phyloP scores from a whole-genome alignment of 129 eudicot species.

The Arctium lappa region DNA sequence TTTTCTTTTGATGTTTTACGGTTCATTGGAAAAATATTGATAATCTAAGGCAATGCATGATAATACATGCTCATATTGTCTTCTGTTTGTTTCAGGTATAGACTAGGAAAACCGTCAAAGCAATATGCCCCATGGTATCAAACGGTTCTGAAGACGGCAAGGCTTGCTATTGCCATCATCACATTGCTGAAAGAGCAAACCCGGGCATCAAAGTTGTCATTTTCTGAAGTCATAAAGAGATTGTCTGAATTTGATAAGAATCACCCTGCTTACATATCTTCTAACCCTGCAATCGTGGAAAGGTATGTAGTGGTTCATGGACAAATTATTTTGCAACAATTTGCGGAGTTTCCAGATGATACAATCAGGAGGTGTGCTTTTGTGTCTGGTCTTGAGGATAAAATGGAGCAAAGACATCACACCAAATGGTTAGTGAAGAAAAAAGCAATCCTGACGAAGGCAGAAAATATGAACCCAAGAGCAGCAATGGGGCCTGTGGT shows the following conservation, averaged over 20 bases:
- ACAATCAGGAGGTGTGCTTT: slow-evolving; percentile 71
- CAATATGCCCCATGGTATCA: slow-evolving; percentile 95
- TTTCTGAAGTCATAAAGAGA: slow-evolving; percentile 70
- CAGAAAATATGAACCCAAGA: slow-evolving; percentile 66
- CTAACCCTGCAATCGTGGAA: slow-evolving; percentile 62
- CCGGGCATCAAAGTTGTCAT: slow-evolving; percentile 84
- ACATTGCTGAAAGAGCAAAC: slow-evolving; percentile 86
- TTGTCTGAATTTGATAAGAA: slow-evolving; percentile 64
- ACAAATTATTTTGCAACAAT: slow-evolving; percentile 83
- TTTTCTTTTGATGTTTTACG: no score
- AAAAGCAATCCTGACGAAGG: slow-evolving; percentile 48
- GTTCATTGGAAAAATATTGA: no score
- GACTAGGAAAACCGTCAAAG: slow-evolving; percentile 94
- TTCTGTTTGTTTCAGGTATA: slow-evolving; percentile 65
- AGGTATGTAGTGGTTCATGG: slow-evolving; percentile 92
- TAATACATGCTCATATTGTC: background rate
- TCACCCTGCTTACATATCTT: slow-evolving; percentile 79
- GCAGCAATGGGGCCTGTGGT: slow-evolving; percentile 69
- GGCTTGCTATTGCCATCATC: slow-evolving; percentile 72
- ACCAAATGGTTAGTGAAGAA: slow-evolving; percentile 95
- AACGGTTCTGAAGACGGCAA: slow-evolving; percentile 85
- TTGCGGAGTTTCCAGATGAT: slow-evolving; percentile 83
- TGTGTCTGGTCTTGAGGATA: slow-evolving; percentile 59
- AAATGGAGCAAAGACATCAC: slow-evolving; percentile 91
- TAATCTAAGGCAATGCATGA: background rate